These are phyloP conservation scores for Cephalotrichum gorgonifer DNA, from an alignment of 2,329 filamentous ascomycete genomes.

Conservation along the genomic window DNA sequence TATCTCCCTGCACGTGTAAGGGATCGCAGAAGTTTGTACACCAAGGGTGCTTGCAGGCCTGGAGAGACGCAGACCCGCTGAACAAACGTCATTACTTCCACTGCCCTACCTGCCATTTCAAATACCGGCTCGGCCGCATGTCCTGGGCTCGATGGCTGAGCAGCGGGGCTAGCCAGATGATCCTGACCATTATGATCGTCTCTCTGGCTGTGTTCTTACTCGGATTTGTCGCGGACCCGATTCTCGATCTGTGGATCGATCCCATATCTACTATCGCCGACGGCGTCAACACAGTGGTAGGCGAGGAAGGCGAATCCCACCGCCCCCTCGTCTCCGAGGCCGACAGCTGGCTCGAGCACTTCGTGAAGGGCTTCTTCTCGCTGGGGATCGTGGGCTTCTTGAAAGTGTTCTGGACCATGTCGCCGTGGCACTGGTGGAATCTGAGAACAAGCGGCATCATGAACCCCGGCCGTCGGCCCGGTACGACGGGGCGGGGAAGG, in stretches of 20 bases:
- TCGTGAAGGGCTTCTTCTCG: constrained; percentile 81
- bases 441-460: constrained; percentile 49
- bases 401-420: constrained; percentile 66
- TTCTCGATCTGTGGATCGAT: constrained; percentile 81
- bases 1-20: constrained; percentile 88
- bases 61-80: constrained; percentile 64
- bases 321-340: constrained; percentile 29
- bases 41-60: constrained; percentile 75
- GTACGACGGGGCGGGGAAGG: constrained; percentile 62
- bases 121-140: constrained; percentile 69
- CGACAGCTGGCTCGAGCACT: constrained; percentile 68
- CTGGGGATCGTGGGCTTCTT: constrained; percentile 77
- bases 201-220: constrained; percentile 65
- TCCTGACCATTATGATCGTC: constrained; percentile 63
- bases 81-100: constrained; percentile 66
- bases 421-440: constrained; percentile 69
- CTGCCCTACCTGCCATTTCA: constrained; percentile 80
- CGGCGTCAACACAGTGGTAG: constrained; percentile 27
- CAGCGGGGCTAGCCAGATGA: constrained; percentile 55
- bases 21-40: constrained; percentile 91
- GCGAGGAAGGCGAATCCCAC: constrained; percentile 28
- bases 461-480: constrained; percentile 39
- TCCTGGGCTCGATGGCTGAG: constrained; percentile 62
- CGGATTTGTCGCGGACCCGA: constrained; percentile 86
- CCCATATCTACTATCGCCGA: constrained; percentile 54